A percentile compares a stretch with the other conserved stretches of the same genome.
phyloP scores from a whole-genome alignment of 345 rosid genomes.

The Sonneratia alba region DNA sequence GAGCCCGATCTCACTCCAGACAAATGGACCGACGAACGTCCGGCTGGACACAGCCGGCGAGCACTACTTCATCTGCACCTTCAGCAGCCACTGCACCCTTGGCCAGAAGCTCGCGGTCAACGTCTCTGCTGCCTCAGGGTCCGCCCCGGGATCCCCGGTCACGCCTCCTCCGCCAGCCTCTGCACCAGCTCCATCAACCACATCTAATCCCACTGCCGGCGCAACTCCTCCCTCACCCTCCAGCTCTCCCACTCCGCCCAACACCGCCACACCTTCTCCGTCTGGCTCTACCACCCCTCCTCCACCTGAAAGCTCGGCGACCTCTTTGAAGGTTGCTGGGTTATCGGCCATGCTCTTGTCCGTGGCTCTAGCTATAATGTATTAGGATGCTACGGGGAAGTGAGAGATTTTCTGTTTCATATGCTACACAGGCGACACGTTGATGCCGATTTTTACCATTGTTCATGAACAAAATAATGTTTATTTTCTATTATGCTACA shows the following conservation, averaged over 20 bases:
- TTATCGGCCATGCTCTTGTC: slow-evolving; percentile 21
- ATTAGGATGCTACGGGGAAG: too few species aligned
- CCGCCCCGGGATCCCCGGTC: slow-evolving; percentile 9
- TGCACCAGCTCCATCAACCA: slow-evolving; percentile 11
- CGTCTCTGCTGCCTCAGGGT: neutral
- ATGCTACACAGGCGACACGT: neutral
- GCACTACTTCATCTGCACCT: slow-evolving; percentile 28
- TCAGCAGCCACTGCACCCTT: slow-evolving; percentile 20
- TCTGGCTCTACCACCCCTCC: slow-evolving; percentile 19
- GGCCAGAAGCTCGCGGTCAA: slow-evolving; percentile 17
- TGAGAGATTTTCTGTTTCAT: too few species aligned
- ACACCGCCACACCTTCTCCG: slow-evolving; percentile 23
- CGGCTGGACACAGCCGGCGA: slow-evolving; percentile 29
- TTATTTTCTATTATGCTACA: too few species aligned
- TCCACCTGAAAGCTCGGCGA: slow-evolving; percentile 27
- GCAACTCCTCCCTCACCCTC: slow-evolving; percentile 4
- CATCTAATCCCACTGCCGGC: neutral
- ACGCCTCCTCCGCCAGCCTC: slow-evolving; percentile 5
- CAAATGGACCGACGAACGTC: slow-evolving; percentile 22
- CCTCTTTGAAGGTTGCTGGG: slow-evolving; percentile 22
- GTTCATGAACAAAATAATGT: too few species aligned
- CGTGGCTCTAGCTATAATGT: slow-evolving; percentile 10
- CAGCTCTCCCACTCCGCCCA: neutral
- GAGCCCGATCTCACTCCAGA: slow-evolving; percentile 19
- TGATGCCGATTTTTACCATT: too few species aligned